Percentiles rank a stretch among this genome's conserved stretches.
Conservation (phyloP, 2,329 filamentous ascomycete genomes). For the Penicillium occitanis region DNA sequence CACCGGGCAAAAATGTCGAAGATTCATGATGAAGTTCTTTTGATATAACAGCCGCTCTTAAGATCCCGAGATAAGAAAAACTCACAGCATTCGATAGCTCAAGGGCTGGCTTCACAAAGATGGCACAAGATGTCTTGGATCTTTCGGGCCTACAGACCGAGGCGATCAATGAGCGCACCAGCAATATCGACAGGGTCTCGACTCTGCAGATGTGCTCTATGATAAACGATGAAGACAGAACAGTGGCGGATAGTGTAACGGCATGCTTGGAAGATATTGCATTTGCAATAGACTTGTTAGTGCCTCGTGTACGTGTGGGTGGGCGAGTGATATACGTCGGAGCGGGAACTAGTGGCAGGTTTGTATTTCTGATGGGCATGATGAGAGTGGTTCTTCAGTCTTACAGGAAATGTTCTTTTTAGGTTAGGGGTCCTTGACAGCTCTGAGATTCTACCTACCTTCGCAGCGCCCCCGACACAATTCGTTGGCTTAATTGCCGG, state of each 20-base stretch:
- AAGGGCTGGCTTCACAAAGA: neutral
- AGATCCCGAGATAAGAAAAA: neutral
- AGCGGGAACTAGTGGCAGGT: slow-evolving; percentile 49
- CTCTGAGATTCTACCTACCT: slow-evolving; percentile 47
- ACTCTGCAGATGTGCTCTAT: slow-evolving; percentile 41
- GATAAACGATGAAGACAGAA: slow-evolving; percentile 41
- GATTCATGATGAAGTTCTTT: neutral
- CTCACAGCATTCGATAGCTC: neutral
- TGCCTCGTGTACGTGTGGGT: slow-evolving; percentile 33
- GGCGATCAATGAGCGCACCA: slow-evolving; percentile 36
- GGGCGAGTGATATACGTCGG: slow-evolving; percentile 44
- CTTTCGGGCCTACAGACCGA: slow-evolving; percentile 41
- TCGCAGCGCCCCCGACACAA: slow-evolving; percentile 40
- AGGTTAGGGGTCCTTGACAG: slow-evolving; percentile 45
- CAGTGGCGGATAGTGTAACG: slow-evolving; percentile 34
- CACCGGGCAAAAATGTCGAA: neutral
- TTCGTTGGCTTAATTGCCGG: slow-evolving; percentile 47
- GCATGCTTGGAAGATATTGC: slow-evolving; percentile 37
- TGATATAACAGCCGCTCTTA: neutral
- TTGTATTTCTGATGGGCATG: slow-evolving; percentile 12
- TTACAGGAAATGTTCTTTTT: neutral
- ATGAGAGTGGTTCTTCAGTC: neutral
- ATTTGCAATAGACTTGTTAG: slow-evolving; percentile 35
- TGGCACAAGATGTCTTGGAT: slow-evolving; percentile 26
- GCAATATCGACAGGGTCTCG: slow-evolving; percentile 39